These are phyloP conservation scores for Alternaria triticina DNA, from an alignment of 2,329 filamentous ascomycete species.

Conservation along the genomic window DNA sequence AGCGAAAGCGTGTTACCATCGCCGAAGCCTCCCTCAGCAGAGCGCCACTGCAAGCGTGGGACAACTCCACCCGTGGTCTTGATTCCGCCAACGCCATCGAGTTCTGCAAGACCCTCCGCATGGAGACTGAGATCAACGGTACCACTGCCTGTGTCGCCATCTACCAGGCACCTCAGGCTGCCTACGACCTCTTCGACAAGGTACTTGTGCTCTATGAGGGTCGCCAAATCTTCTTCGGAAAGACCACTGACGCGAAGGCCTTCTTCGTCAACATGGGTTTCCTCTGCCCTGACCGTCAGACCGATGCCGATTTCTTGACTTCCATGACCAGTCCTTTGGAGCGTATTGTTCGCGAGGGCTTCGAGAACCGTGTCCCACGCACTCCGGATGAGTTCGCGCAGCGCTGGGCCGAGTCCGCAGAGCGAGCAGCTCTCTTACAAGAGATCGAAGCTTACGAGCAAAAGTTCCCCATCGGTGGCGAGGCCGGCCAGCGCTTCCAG, in stretches of 20 bases:
- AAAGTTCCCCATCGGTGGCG: conserved; percentile 54
- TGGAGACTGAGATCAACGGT: conserved; percentile 70
- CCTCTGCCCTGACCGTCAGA: conserved; percentile 72
- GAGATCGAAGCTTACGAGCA: conserved; percentile 57
- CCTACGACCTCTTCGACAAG: conserved; percentile 75
- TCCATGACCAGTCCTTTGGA: conserved; percentile 67
- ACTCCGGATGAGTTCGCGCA: conserved; percentile 59
- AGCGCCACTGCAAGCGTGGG: conserved; percentile 74
- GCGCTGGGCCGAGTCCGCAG: conserved; percentile 61
- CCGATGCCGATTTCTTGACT: conserved; percentile 77
- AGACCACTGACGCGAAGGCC: conserved; percentile 65
- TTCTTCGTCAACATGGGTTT: conserved; percentile 79
- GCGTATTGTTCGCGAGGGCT: conserved; percentile 54
- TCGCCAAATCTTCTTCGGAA: conserved; percentile 75
- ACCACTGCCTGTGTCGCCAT: conserved; percentile 74
- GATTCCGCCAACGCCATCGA: conserved; percentile 79
- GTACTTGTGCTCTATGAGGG: conserved; percentile 72
- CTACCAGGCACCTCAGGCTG: conserved; percentile 73
- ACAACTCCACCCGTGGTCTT: conserved; percentile 76
- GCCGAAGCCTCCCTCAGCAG: conserved; percentile 75
- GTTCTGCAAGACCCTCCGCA: conserved; percentile 73
- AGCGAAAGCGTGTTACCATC: conserved; percentile 82
- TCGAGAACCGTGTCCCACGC: conserved; percentile 54
- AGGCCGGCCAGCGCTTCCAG: conserved; percentile 54
- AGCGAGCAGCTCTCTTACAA: conserved; percentile 52